Evolutionary conservation across 257 asterid genomes (phyloP), one percentile per base, ranked within the genome.

Genomic region (Vinca minor): DNA sequence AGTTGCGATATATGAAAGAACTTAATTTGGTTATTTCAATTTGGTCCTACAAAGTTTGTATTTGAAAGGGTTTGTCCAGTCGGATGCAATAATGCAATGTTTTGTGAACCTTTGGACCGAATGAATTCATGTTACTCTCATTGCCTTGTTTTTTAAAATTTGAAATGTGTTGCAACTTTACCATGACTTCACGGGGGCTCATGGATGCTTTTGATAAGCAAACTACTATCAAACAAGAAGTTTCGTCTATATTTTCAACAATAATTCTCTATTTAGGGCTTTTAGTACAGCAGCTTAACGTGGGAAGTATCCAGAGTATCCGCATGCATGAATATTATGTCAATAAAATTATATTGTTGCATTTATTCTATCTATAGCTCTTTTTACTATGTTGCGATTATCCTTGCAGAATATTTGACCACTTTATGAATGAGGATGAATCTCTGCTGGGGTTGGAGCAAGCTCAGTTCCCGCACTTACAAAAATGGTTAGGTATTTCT

Each of bases 401-500:
- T n/a, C 76, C 68, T 69, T 74, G 41, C 95, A 93, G 98, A 80
- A 93, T 93, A 71, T 89, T 65, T 63, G 97, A 85, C 57, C 87
- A 81, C 31, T 82, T 64, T 79, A 69, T 83, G 84, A 84, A 79
- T 56, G 92, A 87, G 70, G 83, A 73, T 71, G 78, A 76, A 41
- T 76, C 86, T 66, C 73, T 87, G 70, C 46, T 80, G 90, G 97
- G 89, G 68, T 65, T 80, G 77, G 97, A 93, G 73, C 96, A 93
- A 78, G 85, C 77, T 81, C 87, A 81, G 67, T 89, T 93, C 59
- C 96, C 96, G 36, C 95, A 93, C 49, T 76, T 93, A 69, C 96
- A 84, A 69, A 89, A 87, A 66, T 85, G 93, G 98, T 68, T 93
- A 53, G 98, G 97, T 70, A 78, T 89, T 80, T 85, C 96, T 26